Conservation (phyloP, 805 yeast genomes). For the Starmerella bombi region DNA sequence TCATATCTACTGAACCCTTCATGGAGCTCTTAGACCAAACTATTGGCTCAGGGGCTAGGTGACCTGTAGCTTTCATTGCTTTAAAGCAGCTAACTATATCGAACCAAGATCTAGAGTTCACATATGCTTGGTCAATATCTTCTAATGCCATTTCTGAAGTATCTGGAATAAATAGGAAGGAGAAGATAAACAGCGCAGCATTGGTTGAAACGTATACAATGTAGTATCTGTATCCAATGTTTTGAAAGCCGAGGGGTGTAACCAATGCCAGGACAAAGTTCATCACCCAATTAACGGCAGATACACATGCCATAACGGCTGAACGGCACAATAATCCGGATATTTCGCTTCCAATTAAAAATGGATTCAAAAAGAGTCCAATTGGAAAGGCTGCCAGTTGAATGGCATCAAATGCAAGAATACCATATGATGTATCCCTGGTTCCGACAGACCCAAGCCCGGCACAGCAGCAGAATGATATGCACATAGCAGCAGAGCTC, state of each 20-base stretch:
- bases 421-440: conserved; percentile 27
- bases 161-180: conserved; percentile 41
- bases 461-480: conserved; percentile 23
- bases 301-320: conserved; percentile 39
- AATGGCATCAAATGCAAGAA: conserved; percentile 37
- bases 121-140: conserved; percentile 34
- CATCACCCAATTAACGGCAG: conserved; percentile 45
- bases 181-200: conserved; percentile 34
- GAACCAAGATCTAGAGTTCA: conserved; percentile 12
- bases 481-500: conserved; percentile 27
- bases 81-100: conserved; percentile 13
- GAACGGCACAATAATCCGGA: conserved; percentile 38
- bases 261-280: conserved; percentile 45
- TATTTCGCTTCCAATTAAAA: conserved; percentile 43
- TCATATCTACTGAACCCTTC: conserved; percentile 6
- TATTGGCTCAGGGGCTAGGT: conserved; percentile 11
- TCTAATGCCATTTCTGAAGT: conserved; percentile 48
- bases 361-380: conserved; percentile 31
- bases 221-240: conserved; percentile 43
- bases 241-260: conserved; percentile 38
- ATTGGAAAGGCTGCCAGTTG: conserved; percentile 38
- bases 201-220: conserved; percentile 46
- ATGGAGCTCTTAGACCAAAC: conserved; percentile 5
- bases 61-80: conserved; percentile 11
- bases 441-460: conserved; percentile 25